phyloP scores from a whole-genome alignment of 129 eudicot species.

The Chrysanthemum makinoi region DNA sequence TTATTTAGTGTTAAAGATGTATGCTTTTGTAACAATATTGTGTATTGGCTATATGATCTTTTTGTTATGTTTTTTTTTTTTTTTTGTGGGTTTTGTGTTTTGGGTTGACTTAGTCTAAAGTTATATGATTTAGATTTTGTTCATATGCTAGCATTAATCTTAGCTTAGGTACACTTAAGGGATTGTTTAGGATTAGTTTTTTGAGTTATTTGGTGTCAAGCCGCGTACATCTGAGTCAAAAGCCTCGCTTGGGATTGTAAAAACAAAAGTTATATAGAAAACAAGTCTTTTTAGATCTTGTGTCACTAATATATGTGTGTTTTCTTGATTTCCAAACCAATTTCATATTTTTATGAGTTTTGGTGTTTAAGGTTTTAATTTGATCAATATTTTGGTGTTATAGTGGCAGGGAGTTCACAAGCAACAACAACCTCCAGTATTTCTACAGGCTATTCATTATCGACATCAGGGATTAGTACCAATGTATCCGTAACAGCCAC shows the following conservation, averaged over 20 bases:
- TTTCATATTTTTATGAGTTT: background rate
- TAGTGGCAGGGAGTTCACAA: constrained; percentile 49
- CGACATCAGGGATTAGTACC: constrained; percentile 41
- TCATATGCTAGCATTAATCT: background rate
- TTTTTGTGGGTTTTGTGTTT: constrained; percentile 11
- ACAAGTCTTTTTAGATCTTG: background rate
- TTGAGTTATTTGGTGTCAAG: background rate
- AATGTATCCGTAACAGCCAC: constrained; percentile 52
- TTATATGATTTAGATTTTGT: background rate
- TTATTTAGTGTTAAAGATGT: constrained; percentile 4
- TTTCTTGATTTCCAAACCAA: constrained; percentile 20
- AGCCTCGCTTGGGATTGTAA: too few relatives aligned
- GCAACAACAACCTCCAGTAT: constrained; percentile 35
- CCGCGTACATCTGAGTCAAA: background rate
- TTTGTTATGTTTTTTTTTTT: too few relatives aligned
- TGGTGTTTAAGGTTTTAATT: constrained; percentile 7
- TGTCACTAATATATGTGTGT: background rate
- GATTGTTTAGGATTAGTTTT: background rate
- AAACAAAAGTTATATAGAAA: background rate
- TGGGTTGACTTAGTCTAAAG: constrained; percentile 16
- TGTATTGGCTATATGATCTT: too few relatives aligned
- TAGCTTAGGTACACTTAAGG: background rate
- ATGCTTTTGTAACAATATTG: too few relatives aligned
- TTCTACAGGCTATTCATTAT: constrained; percentile 33
- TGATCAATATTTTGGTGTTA: constrained; percentile 14